Evolutionary conservation across 1,284 basidiomycete species (phyloP).

Genomic region (Cryptococcus jaspeensis): DNA sequence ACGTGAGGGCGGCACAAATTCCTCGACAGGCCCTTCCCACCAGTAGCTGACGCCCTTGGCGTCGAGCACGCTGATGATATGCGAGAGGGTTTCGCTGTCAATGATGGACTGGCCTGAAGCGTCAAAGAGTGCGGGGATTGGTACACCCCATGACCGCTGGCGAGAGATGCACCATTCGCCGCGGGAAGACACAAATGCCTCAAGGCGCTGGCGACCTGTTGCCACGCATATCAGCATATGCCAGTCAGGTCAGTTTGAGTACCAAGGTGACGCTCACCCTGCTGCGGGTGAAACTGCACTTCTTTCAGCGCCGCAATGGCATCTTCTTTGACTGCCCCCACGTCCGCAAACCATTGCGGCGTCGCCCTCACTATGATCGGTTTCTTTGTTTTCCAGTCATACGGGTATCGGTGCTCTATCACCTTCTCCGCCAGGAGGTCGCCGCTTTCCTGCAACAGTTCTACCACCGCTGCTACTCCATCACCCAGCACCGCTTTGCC

Average conservation of each 20-base stretch:
- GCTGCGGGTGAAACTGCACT: constrained; percentile 74
- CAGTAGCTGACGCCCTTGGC: constrained; percentile 75
- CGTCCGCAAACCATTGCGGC: constrained; percentile 96
- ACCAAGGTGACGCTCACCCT: constrained; percentile 59
- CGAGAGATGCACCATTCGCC: constrained; percentile 99
- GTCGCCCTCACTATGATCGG: constrained; percentile 94
- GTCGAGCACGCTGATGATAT: constrained; percentile 75
- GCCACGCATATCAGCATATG: constrained; percentile 49
- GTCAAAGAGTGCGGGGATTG: constrained; percentile 86
- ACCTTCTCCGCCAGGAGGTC: constrained; percentile 66
- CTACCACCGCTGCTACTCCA: constrained; percentile 67
- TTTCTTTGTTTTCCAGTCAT: constrained; percentile 94
- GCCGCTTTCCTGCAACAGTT: constrained; percentile 61
- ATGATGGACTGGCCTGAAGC: constrained; percentile 68
- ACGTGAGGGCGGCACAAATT: constrained; percentile 70
- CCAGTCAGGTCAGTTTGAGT: constrained; percentile 1
- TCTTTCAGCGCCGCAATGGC: constrained; percentile 70
- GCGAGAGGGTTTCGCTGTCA: constrained; percentile 64
- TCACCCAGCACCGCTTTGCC: constrained; percentile 71
- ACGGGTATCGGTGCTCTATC: constrained; percentile 87
- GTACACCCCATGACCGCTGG: constrained; percentile 96
- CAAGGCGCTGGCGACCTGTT: constrained; percentile 66
- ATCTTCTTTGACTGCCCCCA: constrained; percentile 75
- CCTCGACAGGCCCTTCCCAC: constrained; percentile 84
- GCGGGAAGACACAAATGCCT: constrained; percentile 78